A percentile compares a stretch with the other conserved stretches of the same genome.
These are phyloP conservation scores for Lecanicillium sp. DNA, from an alignment of 2,329 filamentous ascomycete species.

Conservation along the genomic window DNA sequence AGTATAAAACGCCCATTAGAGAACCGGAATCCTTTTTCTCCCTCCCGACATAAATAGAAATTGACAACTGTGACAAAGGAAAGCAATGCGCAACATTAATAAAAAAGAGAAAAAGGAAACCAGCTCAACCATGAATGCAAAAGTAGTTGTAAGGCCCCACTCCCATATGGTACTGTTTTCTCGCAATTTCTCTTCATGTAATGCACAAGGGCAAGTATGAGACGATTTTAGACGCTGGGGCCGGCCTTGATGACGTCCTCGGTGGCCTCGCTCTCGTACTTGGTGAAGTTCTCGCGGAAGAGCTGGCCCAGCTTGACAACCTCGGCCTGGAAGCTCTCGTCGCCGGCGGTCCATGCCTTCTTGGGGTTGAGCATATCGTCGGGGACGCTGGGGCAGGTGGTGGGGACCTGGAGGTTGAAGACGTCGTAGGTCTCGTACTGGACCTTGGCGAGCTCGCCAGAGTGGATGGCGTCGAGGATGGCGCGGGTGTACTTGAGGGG, in stretches of 20 bases:
- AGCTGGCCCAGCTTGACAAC: constrained; percentile 83
- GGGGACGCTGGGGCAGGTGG: constrained; percentile 80
- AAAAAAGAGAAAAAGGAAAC: no score
- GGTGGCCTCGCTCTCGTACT: constrained; percentile 81
- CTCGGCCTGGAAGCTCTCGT: constrained; percentile 75
- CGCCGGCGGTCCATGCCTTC: constrained; percentile 81
- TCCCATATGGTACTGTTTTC: not conserved
- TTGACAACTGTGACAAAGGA: not conserved
- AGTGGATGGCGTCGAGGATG: constrained; percentile 97
- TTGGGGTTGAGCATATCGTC: constrained; percentile 89
- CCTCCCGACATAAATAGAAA: no score
- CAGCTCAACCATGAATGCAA: no score
- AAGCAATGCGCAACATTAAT: not conserved
- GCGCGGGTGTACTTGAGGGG: constrained; percentile 97
- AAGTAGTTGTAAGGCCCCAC: not conserved
- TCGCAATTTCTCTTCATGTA: not conserved
- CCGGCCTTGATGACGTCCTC: constrained; percentile 67
- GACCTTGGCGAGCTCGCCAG: constrained; percentile 83
- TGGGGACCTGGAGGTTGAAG: constrained; percentile 97
- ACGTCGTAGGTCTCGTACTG: constrained; percentile 93
- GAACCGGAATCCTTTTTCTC: not conserved
- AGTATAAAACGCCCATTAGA: not conserved
- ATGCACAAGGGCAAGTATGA: not conserved
- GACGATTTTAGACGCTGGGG: constrained; percentile 29
- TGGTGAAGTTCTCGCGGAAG: constrained; percentile 97